Evolutionary conservation across 78 protist species (phyloP).

Genomic region (Monosiga brevicollis): DNA sequence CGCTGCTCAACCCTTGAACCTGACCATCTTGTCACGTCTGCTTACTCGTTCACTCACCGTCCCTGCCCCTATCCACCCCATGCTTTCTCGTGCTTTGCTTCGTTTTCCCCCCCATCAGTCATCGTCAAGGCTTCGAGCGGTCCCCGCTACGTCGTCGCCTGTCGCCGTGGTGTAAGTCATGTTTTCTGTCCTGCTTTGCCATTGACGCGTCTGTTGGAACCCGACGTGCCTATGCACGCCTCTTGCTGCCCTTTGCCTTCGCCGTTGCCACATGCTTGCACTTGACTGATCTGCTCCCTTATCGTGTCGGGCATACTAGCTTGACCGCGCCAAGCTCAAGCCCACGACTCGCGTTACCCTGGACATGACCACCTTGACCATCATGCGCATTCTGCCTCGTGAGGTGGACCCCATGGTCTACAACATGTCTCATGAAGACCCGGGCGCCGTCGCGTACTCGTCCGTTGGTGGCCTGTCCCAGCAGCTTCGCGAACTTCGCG

Average conservation of each 20-base stretch:
- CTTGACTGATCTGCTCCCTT: background rate
- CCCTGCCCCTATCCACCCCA: too few relatives aligned
- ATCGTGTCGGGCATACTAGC: constrained; percentile 18
- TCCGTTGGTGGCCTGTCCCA: constrained; percentile 91
- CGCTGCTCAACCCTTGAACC: background rate
- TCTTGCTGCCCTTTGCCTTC: background rate
- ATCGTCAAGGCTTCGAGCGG: constrained; percentile 97
- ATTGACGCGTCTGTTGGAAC: background rate
- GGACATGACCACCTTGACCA: constrained; percentile 98
- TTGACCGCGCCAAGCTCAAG: constrained; percentile 66
- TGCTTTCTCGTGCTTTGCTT: too few relatives aligned
- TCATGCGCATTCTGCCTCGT: constrained; percentile 77
- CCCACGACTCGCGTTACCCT: constrained; percentile 95
- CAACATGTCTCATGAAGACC: constrained; percentile 91
- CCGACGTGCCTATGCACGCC: background rate
- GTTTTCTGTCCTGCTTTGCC: background rate
- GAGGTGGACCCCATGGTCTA: constrained; percentile 98
- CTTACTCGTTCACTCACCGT: too few relatives aligned
- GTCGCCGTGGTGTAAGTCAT: constrained; percentile 27
- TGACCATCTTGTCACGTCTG: background rate
- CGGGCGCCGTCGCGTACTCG: constrained; percentile 53
- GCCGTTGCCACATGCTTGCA: background rate
- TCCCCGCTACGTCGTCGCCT: constrained; percentile 97
- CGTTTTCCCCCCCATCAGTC: constrained; percentile 37
- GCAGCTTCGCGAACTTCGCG: constrained; percentile 95